Evolutionary conservation across 2,329 filamentous ascomycete genomes (phyloP), one percentile per base, ranked within the genome.

Genomic region (Monilinia fructicola): DNA sequence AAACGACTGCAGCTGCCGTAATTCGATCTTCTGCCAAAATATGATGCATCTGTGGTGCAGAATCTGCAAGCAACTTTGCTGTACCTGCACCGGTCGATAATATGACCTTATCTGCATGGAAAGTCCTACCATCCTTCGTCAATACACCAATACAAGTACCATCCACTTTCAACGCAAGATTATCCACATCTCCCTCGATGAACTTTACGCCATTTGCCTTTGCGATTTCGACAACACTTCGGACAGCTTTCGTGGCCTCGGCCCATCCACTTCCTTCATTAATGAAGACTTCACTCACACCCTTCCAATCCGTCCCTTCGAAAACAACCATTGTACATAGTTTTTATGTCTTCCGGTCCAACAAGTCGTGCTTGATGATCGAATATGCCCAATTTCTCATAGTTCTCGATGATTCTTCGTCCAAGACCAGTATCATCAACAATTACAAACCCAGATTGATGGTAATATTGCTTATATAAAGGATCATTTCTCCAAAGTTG

Each of bases 21-120:
- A 87, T 79, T 61, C 84, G 78, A 67, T 81, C 76, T 18, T 82
- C 84, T 28, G 82, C 79, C 67, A 87, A 84, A 26, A 85, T 78
- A 28, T 83, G 77, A 44, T 79, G 76, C 66, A 81, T 81, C 18
- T 81, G 76, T 7, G 81, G 79, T 0, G 81, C 82, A 58, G 82
- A 82, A 18, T 83, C 80, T 38, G 83, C 82, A 62, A 88, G 79
- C 21, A 88, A 72, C 38, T 79, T 76, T 46, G 82, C 82, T 6
- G 85, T 87, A 75, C 84, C 83, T 4, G 85, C 85, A 16, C 85
- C 86, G 0, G 85, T 83, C 52, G 80, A 81, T 42, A 88, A 73
- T 14, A 88, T 74, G 23, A 85, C 77, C 71, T 83, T 83, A 64
- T 84, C 81, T 1, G 85, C 87, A 16, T 72, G 76, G 62, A 84